Evolutionary conservation across 352 stramenopile species (phyloP), one percentile per base, ranked within the genome.

Genomic region (Phytopythium oedochilum): DNA sequence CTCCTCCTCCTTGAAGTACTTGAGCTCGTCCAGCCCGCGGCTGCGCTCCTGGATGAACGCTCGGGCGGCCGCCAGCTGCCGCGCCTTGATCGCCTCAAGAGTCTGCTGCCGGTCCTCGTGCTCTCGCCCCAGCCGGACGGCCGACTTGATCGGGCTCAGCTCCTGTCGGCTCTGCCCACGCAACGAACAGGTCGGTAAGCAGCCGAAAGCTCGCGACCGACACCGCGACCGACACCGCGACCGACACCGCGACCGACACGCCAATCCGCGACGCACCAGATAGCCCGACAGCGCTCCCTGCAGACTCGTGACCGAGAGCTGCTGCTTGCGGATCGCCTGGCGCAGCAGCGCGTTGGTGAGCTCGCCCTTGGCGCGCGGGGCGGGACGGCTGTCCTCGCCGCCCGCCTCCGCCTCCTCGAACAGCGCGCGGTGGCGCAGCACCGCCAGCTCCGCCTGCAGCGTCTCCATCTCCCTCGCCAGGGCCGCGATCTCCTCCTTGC

Each of bases 11-110:
- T 64, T 59, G 28, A 63, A 72, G 2, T 53, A 42, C 6, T 57
- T 45, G 6, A 64, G 60, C 9, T 64, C 44, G 46, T 80, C 66
- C 9, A 83, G 35, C 12, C 71, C 69, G 11, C 65, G 66, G 52
- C 58, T 75, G 14, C 71, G 71, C 44, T 75, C 63, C 29, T 58
- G 42, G 14, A 84, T 57, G 45, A 83, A 75, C 22, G 56, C 46
- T 22, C 57, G 57, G 11, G 71, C 73, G 14, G 70, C 52, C n/a
- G 60, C 49, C 4, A 87, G 58, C 55, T 84, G 79, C 49, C 65
- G 53, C 3, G 45, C 54, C 35, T 72, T 68, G 25, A 84, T 35
- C 10, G 51, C 46, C 18, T 54, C 42, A 1, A 84, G 45, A 17
- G 57, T 66, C 28, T 57, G 46, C 2, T 46, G 57, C 0, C 73